Evolutionary conservation across 441 rosid species (phyloP), one percentile per base, ranked within the genome.

Genomic region (Sinapis alba): DNA sequence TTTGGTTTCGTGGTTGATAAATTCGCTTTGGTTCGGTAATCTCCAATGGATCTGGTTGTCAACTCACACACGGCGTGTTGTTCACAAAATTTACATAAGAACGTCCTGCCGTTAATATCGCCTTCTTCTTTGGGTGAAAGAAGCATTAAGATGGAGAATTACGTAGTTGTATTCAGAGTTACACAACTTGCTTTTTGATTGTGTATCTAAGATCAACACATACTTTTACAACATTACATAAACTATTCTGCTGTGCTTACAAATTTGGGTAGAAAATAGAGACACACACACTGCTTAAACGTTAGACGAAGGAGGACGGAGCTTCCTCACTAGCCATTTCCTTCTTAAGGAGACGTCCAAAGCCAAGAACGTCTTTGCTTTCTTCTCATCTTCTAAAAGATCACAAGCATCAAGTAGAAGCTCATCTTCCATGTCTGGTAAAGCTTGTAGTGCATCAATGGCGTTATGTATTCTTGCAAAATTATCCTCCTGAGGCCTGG

Each of bases 391-490:
- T 87, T 92, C 97, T 53, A 92, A 66, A 36, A 92, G 89, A 82
- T 94, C 96, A 77, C 96, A 90, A 34, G 91, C 98, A 84, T 92
- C 97, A 72, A 94, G 73, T 80, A 90, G 51, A 54, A 94, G 86
- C 24, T 92, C 93, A 34, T 90, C 98, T 27, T 90, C 96, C 54
- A 92, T 85, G 73, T 85, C 90, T 0, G 92, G 89, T 60, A 92
- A 78, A 9, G 85, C 92, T 82, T 92, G 97, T 38, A 92, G 86
- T 15, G 90, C 93, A 65, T 75, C 82, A 19, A 89, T 82, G 20
- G 89, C 88, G 66, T 51, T 77, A 72, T 81, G 93, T 45, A 87
- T 78, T 7, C 85, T 59, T 5, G 71, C 65, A 24, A 30, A 23
- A 34, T 65, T 79, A 27, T 75, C 84, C 6, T 77, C 84, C 76